These are phyloP conservation scores for Plasmodium berghei DNA, from an alignment of 169 alveolate species.

Conservation along the genomic window DNA sequence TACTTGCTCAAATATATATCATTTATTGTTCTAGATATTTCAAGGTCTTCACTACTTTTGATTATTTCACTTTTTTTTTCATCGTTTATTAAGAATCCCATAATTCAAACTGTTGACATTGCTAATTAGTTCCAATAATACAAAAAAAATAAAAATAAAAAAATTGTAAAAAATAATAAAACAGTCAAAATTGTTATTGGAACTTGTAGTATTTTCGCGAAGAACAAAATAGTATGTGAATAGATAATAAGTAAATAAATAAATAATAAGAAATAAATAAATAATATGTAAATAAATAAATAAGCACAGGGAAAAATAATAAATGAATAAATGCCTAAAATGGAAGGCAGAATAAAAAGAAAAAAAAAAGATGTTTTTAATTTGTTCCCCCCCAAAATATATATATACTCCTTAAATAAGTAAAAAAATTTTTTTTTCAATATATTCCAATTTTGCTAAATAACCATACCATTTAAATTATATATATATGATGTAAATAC, in stretches of 20 bases:
- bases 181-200: background rate
- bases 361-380: background rate
- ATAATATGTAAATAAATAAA: no score
- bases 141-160: background rate
- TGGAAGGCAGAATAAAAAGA: background rate
- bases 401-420: no score
- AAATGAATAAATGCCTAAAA: background rate
- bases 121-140: background rate
- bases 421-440: no score
- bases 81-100: slow-evolving; percentile 58
- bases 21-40: slow-evolving; percentile 5
- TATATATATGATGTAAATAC: no score
- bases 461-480: no score
- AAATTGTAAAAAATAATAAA: slow-evolving; percentile 13
- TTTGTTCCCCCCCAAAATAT: no score
- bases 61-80: slow-evolving; percentile 28
- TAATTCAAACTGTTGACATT: slow-evolving; percentile 28
- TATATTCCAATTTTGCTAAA: no score
- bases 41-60: slow-evolving; percentile 13
- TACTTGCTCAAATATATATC: background rate
- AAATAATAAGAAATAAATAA: background rate
- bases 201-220: no score
- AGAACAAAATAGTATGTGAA: no score
- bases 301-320: slow-evolving; percentile 5
- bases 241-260: no score